phyloP scores from a whole-genome alignment of 2,329 filamentous ascomycete genomes.

The Gaeumannomyces tritici region DNA sequence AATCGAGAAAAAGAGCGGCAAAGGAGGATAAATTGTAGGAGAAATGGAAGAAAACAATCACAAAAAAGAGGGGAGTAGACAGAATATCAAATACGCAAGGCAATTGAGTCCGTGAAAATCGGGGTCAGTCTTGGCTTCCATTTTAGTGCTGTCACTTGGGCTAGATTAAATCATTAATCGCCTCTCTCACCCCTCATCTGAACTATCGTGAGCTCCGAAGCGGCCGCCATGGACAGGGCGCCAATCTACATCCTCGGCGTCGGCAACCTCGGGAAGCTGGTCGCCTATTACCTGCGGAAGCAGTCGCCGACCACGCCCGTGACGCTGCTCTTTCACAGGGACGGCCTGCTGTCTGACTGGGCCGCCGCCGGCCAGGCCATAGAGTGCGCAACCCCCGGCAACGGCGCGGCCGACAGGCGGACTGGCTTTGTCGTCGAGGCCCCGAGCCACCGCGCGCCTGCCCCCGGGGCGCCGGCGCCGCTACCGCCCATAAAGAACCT shows the following conservation, averaged over 20 bases:
- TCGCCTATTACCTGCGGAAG: constrained; percentile 62
- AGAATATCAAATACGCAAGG: too few relatives aligned
- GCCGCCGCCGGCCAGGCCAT: constrained; percentile 21
- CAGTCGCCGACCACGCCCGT: constrained; percentile 56
- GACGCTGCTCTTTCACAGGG: constrained; percentile 68
- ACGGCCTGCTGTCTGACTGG: constrained; percentile 39
- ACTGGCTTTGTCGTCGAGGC: not conserved
- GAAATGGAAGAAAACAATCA: too few relatives aligned
- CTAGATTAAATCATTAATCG: too few relatives aligned
- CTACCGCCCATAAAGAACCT: constrained; percentile 52
- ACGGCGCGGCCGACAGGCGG: not conserved
- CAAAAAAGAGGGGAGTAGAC: too few relatives aligned
- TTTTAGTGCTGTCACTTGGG: too few relatives aligned
- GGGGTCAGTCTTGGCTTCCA: too few relatives aligned
- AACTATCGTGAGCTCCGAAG: too few relatives aligned
- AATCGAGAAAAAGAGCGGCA: too few relatives aligned
- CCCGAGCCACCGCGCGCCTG: not conserved
- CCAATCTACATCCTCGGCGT: constrained; percentile 66
- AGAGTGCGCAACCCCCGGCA: not conserved
- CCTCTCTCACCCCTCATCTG: too few relatives aligned
- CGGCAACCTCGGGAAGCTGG: constrained; percentile 72
- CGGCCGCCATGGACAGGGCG: not conserved
- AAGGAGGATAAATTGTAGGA: too few relatives aligned
- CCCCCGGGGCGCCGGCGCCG: not conserved
- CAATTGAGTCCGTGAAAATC: too few relatives aligned